phyloP scores from a whole-genome alignment of 2,329 filamentous ascomycete species.

The Aplosporella prunicola region DNA sequence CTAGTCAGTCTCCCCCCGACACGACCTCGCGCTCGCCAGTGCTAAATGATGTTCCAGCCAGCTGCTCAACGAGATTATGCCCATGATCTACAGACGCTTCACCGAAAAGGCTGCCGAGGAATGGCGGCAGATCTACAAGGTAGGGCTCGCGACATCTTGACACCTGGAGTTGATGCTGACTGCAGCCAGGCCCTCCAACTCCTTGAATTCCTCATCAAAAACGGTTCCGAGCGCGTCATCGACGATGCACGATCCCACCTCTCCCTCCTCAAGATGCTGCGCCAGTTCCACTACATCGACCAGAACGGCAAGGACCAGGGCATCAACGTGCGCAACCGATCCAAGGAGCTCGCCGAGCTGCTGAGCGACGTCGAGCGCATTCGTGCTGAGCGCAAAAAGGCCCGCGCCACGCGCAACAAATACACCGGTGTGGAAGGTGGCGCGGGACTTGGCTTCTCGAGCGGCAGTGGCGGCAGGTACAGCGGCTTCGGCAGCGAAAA shows the following conservation, averaged over 20 bases:
- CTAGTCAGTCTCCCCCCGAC: conserved; percentile 56
- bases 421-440: conserved; percentile 92
- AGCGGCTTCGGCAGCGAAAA: conserved; percentile 85
- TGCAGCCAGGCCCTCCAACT: conserved; percentile 62
- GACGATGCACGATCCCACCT: conserved; percentile 94
- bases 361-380: conserved; percentile 86
- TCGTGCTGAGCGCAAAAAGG: conserved; percentile 69
- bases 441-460: conserved; percentile 46
- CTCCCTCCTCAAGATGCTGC: conserved; percentile 93
- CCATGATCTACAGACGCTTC: conserved; percentile 98
- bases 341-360: conserved; percentile 92
- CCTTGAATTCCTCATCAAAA: conserved; percentile 94
- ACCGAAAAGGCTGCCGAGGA: conserved; percentile 97
- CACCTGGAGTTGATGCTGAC: conserved; percentile 13
- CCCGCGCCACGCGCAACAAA: conserved; percentile 80
- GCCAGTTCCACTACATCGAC: conserved; percentile 96
- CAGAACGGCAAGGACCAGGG: conserved; percentile 96
- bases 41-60: conserved; percentile 49
- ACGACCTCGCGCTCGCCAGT: not conserved
- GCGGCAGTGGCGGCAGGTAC: conserved; percentile 55
- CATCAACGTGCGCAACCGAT: conserved; percentile 91
- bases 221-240: conserved; percentile 93
- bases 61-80: conserved; percentile 98
- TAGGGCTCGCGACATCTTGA: conserved; percentile 25
- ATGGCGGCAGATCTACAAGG: conserved; percentile 99